Base-by-base conservation (phyloP, 2,329 filamentous ascomycete species). In the Cordyceps farinosa region DNA sequence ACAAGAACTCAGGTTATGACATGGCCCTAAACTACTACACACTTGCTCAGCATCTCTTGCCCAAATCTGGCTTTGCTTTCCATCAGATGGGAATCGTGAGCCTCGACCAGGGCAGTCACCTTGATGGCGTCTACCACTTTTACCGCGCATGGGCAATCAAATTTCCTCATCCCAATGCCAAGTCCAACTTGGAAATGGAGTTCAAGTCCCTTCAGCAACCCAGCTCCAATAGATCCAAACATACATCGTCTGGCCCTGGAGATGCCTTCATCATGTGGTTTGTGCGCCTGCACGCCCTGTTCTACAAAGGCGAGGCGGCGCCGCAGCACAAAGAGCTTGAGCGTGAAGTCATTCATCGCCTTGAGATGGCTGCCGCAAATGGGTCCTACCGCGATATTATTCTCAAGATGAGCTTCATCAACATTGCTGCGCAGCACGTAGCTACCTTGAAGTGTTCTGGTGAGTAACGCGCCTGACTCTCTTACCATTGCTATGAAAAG, bases 61-160 rank as follows among this genome's bases (percentile, higher is more conserved):
- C 94, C 3, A 81, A 86, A 22, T 92, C 90, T 52, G 94, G 94
- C 36, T 86, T 88, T 66, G 90, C 92, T 17, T 90, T 96, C 71
- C 94, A 99, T 71, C 95, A 98, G 75, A 87, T 95, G 74, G 93
- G 91, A 42, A 90, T 98, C 42, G 89, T 98, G 64, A 89, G 90
- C 65, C 84, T 91, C 54, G 88, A 90, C 60, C 87, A 93, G 69
- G 85, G 84, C 64, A 89, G 94, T 68, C 90, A 96, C 72, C 84
- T 98, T 57, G 87, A 92, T 65, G 88, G 92, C 10, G 89, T 96
- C 36, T 98, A 97, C 75, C 88, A 97, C 74, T 86, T 98, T 47
- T 95, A 97, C 72, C 88, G 93, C 66, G 89, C 93, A 17, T 83
- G 95, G 68, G 87, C 88, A 9, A 88, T 91, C 38, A 82, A 87